Conservation (phyloP, 805 yeast genomes). For the Monosporozyma unispora region DNA sequence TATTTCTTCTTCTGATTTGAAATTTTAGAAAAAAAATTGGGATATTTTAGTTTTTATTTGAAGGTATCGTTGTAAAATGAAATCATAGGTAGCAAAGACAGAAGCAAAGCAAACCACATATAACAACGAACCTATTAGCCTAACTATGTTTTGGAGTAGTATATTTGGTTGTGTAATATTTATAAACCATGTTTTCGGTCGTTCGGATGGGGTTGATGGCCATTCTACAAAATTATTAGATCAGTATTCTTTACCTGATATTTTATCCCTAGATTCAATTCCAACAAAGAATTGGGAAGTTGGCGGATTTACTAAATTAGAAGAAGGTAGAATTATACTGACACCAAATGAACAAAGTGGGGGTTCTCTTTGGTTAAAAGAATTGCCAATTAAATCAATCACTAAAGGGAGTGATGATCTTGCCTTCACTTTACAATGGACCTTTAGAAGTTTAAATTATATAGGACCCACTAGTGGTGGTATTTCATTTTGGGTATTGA, state of each 20-base stretch:
- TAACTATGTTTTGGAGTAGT: neutral
- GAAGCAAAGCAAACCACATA: neutral
- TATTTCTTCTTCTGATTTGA: no score
- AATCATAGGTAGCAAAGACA: no score
- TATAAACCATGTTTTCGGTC: neutral
- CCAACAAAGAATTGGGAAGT: conserved; percentile 31
- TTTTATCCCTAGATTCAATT: conserved; percentile 20
- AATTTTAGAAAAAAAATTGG: no score
- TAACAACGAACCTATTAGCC: neutral
- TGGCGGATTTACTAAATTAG: conserved; percentile 33
- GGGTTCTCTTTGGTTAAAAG: conserved; percentile 42
- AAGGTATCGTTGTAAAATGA: no score
- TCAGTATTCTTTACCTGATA: conserved; percentile 31
- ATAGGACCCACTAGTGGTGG: conserved; percentile 47
- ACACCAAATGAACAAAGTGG: conserved; percentile 35
- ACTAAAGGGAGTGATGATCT: conserved; percentile 9
- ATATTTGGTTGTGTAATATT: neutral
- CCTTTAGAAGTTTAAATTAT: conserved; percentile 53
- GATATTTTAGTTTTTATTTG: no score
- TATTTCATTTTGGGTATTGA: conserved; percentile 46
- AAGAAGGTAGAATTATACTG: conserved; percentile 45
- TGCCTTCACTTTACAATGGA: conserved; percentile 51
- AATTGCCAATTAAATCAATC: conserved; percentile 16
- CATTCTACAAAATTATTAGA: conserved; percentile 7
- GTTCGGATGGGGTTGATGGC: neutral